Evolutionary conservation across 179 eudicot species (phyloP), one percentile per base, ranked within the genome.

Genomic region (Amaranthus tricolor): DNA sequence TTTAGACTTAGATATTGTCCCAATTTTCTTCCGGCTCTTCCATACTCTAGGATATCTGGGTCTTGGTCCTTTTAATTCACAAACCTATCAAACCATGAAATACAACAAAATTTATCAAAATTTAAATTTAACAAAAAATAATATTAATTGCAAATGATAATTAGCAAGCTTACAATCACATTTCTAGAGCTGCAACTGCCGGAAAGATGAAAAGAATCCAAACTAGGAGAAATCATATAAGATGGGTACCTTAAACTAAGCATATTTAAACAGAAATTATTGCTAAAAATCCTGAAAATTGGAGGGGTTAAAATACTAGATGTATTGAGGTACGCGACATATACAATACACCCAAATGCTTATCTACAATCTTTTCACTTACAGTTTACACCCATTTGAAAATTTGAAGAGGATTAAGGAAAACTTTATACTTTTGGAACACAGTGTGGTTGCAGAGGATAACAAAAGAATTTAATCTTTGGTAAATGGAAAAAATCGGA

Each of bases 1-100:
- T 49, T 78, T 66, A 17, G 98, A 85, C 73, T 94, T 94, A 57
- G 98, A 91, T 49, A 91, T 80, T 74, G 98, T 94, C 76, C 98
- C 98, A 74, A 91, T 85, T 72, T 61, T 85, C 77, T 81, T 88
- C 43, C 78, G 86, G 72, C 88, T 82, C 83, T 87, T 94, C 98
- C 98, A 93, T 45, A 94, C 98, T 51, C 97, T 86, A 63, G 98
- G 97, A 74, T 84, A 89, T 70, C 98, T 89, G 17, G 93, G 98
- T 77, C 98, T 91, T 83, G 98, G 97, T 79, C 98, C 98, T 83
- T 85, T 94, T 64, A 87, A 85, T 66, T 88, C 98, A 81, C 95
- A 91, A 68, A 88, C 91, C 97, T 91, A 81, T 45, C 50, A 54
- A 76, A 55, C 76, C 52, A 66, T 63, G 45, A 69, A 57, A 74